These are phyloP conservation scores for Allomyces macrogynus DNA, from an alignment of 192 early-diverging fungal genomes.

Conservation along the genomic window DNA sequence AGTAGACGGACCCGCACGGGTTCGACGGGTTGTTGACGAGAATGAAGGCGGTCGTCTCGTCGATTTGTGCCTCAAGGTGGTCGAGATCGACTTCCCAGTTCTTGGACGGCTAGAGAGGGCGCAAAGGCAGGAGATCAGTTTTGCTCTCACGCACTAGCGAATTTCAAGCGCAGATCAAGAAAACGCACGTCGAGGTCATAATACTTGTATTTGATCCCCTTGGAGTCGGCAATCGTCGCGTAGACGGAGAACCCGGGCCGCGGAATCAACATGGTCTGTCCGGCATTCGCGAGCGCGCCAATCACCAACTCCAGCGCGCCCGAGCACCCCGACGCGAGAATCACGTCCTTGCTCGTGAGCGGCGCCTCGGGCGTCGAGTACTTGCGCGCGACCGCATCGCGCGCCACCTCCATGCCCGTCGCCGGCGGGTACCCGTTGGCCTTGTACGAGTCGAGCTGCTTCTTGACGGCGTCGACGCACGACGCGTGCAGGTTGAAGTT, in stretches of 20 bases:
- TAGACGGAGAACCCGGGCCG: constrained; percentile 73
- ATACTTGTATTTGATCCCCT: constrained; percentile 53
- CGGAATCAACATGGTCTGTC: constrained; percentile 70
- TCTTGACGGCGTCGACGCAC: constrained; percentile 47
- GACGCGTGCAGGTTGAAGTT: constrained; percentile 63
- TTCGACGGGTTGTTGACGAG: constrained; percentile 84
- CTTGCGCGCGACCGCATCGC: constrained; percentile 53
- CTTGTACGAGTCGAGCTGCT: constrained; percentile 42
- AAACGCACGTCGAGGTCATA: constrained; percentile 49
- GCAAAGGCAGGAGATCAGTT: not conserved
- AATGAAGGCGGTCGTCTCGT: constrained; percentile 56
- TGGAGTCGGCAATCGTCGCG: constrained; percentile 52
- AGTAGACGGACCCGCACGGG: constrained; percentile 76
- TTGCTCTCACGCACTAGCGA: too few relatives aligned
- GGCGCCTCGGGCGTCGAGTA: constrained; percentile 49
- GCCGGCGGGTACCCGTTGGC: constrained; percentile 70
- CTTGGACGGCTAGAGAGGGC: constrained; percentile 29
- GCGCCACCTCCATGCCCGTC: constrained; percentile 29
- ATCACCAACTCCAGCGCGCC: constrained; percentile 53
- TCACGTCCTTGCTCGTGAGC: constrained; percentile 48
- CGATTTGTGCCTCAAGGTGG: constrained; percentile 58
- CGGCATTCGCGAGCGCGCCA: constrained; percentile 48
- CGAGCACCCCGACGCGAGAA: constrained; percentile 62
- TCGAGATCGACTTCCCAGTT: constrained; percentile 71
- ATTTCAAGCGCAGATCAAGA: not conserved